Evolutionary conservation across 2,329 filamentous ascomycete genomes (phyloP), one percentile per base, ranked within the genome.

Genomic region (Curvularia lunata): DNA sequence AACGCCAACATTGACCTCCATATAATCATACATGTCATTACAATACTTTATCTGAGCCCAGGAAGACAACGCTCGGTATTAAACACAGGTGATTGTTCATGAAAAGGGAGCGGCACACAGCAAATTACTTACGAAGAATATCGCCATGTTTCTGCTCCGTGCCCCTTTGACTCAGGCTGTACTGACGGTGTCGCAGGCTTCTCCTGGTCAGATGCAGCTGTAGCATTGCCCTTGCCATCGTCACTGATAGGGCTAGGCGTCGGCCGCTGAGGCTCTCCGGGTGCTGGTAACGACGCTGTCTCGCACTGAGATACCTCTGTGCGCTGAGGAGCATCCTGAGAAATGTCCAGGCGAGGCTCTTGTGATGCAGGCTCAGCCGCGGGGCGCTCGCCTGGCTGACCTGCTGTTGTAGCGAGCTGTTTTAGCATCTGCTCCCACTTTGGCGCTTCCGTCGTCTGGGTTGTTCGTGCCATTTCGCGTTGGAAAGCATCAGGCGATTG

Each of bases 401-500:
- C 64, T 9, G 65, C 60, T 2, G 70, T 61, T 5, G 67, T 67
- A 21, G 65, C 64, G 4, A 76, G 62, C 38, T 73, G 68, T 53
- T 75, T 73, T 27, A 75, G 61, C 71, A 73, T 73, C 34, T 67
- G 66, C 43, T 77, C 73, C 70, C 73, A 75, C 38, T 71, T 74
- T 4, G 68, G 68, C 27, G 66, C 59, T 30, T 60, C 66, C 8
- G 64, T 46, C 3, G 68, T 59, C 19, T 65, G 58, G 4, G 65
- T 62, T 13, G 68, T 66, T 37, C 67, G 68, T 37, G 65, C 66
- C 27, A 79, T 70, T 48, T 80, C 78, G 32, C 74, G 72, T 56
- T 78, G 78, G 41, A 82, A 82, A 2, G 80, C 78, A 48, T 79
- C 76, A 12, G 78, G 63, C 2, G 78, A 80, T 54, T 80, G 78